Conservation (phyloP, 2,329 filamentous ascomycete genomes). For the Monilinia fructigena region DNA sequence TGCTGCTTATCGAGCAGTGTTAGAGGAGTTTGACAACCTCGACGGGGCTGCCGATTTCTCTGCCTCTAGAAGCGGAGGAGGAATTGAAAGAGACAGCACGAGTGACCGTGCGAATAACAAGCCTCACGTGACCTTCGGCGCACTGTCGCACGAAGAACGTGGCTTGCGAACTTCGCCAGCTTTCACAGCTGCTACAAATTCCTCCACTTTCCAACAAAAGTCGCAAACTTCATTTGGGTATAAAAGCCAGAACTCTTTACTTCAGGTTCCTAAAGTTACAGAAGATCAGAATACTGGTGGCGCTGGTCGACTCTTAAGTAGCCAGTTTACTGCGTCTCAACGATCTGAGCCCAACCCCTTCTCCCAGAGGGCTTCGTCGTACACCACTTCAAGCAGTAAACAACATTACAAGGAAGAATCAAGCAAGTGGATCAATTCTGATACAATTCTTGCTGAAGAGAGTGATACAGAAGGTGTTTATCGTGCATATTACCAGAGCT, state of each 20-base stretch:
- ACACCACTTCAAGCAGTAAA: neutral
- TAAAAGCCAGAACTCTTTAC: neutral
- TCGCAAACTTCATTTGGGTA: neutral
- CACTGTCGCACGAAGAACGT: neutral
- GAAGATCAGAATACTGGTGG: neutral
- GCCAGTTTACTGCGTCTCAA: slow-evolving; percentile 1
- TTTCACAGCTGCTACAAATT: neutral
- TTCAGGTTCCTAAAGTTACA: neutral
- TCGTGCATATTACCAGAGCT: neutral
- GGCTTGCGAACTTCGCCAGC: neutral
- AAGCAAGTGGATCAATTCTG: slow-evolving; percentile 11
- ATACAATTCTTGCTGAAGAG: neutral
- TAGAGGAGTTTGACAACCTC: neutral
- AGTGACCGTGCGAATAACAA: neutral
- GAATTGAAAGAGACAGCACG: neutral
- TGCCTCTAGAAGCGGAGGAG: neutral
- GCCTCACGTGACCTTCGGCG: slow-evolving; percentile 4
- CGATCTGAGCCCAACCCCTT: neutral
- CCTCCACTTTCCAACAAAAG: no score
- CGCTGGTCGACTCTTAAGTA: neutral
- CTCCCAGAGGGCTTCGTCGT: neutral
- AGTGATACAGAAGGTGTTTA: neutral
- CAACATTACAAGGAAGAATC: neutral
- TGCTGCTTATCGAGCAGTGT: neutral
- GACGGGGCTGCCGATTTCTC: neutral